These are phyloP conservation scores for Biscogniauxia marginata DNA, from an alignment of 2,329 filamentous ascomycete genomes.

Conservation along the genomic window DNA sequence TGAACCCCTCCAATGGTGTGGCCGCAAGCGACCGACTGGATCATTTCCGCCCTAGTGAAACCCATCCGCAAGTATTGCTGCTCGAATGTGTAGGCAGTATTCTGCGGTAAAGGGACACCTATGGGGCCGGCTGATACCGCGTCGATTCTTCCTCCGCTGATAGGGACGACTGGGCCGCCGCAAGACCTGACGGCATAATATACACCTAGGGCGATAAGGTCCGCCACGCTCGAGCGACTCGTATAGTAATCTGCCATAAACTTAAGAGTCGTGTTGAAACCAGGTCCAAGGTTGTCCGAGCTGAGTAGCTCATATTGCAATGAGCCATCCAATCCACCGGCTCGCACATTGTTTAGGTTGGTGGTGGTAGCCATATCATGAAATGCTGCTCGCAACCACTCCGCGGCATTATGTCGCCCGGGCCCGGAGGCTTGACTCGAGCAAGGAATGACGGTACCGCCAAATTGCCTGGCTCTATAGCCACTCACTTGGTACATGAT, in stretches of 20 bases:
- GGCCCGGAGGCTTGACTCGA: slow-evolving; percentile 50
- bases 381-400: slow-evolving; percentile 61
- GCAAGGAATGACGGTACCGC: slow-evolving; percentile 57
- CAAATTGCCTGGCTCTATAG: slow-evolving; percentile 54
- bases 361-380: slow-evolving; percentile 61
- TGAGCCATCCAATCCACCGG: slow-evolving; percentile 59
- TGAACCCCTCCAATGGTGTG: slow-evolving; percentile 63
- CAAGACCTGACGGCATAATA: slow-evolving; percentile 59
- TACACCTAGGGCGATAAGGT: slow-evolving; percentile 57
- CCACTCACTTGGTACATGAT: slow-evolving; percentile 60
- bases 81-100: slow-evolving; percentile 49
- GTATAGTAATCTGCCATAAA: slow-evolving; percentile 56
- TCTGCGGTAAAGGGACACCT: slow-evolving; percentile 58
- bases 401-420: slow-evolving; percentile 57
- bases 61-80: slow-evolving; percentile 59
- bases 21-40: slow-evolving; percentile 59
- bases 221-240: slow-evolving; percentile 50
- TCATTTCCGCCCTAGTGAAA: slow-evolving; percentile 57
- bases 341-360: slow-evolving; percentile 37
- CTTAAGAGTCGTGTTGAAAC: slow-evolving; percentile 51
- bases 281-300: slow-evolving; percentile 56
- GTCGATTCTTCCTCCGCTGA: slow-evolving; percentile 55
- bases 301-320: slow-evolving; percentile 57
- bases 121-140: slow-evolving; percentile 45
- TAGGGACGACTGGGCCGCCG: slow-evolving; percentile 53